A percentile compares a stretch with the other conserved stretches of the same genome.
These are phyloP conservation scores for Rhizoclosmatium sp. DNA, from an alignment of 192 early-diverging fungal genomes.

Conservation along the genomic window DNA sequence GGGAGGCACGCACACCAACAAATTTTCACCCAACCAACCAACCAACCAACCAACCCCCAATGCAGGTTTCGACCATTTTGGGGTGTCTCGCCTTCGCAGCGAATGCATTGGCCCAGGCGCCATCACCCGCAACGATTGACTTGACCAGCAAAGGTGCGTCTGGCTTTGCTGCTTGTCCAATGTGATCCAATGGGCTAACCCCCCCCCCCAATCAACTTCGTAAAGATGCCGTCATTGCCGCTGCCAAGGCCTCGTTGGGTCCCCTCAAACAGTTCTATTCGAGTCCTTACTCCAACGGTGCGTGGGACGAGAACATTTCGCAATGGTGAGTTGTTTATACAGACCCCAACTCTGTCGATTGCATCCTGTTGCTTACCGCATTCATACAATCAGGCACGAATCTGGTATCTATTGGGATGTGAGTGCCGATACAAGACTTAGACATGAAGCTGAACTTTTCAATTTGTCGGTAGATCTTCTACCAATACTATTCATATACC, in stretches of 20 bases:
- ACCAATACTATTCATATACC: constrained; percentile 20
- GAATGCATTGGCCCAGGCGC: background rate
- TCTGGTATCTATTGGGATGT: constrained; percentile 16
- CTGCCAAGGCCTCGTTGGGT: constrained; percentile 23
- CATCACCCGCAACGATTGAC: background rate
- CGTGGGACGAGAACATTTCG: constrained; percentile 8
- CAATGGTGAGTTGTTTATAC: background rate
- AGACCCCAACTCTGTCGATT: background rate
- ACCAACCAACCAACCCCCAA: background rate
- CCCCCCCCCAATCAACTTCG: background rate
- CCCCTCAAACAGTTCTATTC: constrained; percentile 12
- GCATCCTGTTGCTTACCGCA: background rate
- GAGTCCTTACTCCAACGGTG: background rate
- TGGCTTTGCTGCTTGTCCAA: background rate
- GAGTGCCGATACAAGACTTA: background rate
- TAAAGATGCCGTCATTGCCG: constrained; percentile 13
- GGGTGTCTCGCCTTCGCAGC: background rate
- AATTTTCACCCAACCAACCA: background rate
- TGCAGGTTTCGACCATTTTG: background rate
- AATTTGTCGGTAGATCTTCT: constrained; percentile 13
- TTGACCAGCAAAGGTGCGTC: background rate
- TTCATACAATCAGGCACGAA: constrained; percentile 17
- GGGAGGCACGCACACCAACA: background rate
- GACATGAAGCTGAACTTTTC: background rate
- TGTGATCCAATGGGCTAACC: background rate